phyloP scores from a whole-genome alignment of 805 yeast species.

The Candida endomychidarum region DNA sequence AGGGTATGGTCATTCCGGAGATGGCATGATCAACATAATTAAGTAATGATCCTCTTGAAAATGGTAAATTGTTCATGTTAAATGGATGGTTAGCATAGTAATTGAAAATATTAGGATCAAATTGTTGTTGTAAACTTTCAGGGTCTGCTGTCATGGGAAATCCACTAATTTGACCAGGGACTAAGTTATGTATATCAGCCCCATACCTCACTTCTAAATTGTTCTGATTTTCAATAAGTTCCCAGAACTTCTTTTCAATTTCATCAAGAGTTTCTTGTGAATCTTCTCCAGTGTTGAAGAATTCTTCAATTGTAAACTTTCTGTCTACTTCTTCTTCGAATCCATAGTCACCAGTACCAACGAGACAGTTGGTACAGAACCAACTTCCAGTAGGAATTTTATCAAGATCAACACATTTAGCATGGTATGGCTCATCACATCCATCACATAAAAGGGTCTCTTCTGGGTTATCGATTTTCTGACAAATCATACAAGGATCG shows the following conservation, averaged over 20 bases:
- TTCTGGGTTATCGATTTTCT: constrained; percentile 42
- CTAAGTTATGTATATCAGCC: constrained; percentile 73
- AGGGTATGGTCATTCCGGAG: constrained; percentile 93
- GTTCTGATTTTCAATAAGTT: constrained; percentile 36
- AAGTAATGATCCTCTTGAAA: constrained; percentile 65
- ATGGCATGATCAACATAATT: constrained; percentile 64
- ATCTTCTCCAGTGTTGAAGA: constrained; percentile 51
- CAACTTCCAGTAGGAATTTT: constrained; percentile 61
- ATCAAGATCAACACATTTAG: constrained; percentile 55
- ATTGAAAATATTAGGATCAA: constrained; percentile 15
- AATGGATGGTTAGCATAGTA: constrained; percentile 62
- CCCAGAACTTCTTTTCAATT: constrained; percentile 73
- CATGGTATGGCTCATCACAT: constrained; percentile 70
- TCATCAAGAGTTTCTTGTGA: constrained; percentile 38
- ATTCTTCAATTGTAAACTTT: constrained; percentile 57
- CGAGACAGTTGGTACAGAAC: constrained; percentile 82
- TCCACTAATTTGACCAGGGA: constrained; percentile 69
- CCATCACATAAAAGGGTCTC: constrained; percentile 66
- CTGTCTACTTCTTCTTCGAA: constrained; percentile 65
- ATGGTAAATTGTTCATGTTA: constrained; percentile 74
- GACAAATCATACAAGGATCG: constrained; percentile 51
- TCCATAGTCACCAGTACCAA: constrained; percentile 86
- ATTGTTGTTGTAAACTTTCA: constrained; percentile 6
- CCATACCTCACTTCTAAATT: constrained; percentile 73
- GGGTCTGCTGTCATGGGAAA: constrained; percentile 55